These are phyloP conservation scores for Aegilops longissima DNA, from an alignment of 176 grass and related monocot genomes.

Conservation along the genomic window DNA sequence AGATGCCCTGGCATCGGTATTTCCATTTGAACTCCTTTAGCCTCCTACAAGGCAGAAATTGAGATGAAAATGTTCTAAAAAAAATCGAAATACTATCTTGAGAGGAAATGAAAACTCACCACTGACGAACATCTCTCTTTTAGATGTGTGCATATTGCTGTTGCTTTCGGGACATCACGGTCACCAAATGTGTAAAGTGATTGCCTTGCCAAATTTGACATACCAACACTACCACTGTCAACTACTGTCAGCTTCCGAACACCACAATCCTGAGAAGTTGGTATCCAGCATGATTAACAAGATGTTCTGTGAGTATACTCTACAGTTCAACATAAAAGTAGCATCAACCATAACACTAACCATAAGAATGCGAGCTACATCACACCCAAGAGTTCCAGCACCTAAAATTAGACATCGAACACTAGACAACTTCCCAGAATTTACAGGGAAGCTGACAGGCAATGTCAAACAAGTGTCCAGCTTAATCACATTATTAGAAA, in stretches of 20 bases:
- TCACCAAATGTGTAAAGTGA: constrained; percentile 88
- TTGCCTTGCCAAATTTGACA: constrained; percentile 90
- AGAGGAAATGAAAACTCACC: constrained; percentile 40
- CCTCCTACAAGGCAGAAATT: constrained; percentile 50
- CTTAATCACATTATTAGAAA: constrained; percentile 50
- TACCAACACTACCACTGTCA: constrained; percentile 65
- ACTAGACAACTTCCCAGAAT: constrained; percentile 54
- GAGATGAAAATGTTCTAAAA: constrained; percentile 6
- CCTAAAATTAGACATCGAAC: constrained; percentile 72
- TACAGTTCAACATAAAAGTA: constrained; percentile 22
- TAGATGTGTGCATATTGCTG: constrained; percentile 60
- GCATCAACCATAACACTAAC: constrained; percentile 32
- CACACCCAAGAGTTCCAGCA: constrained; percentile 89
- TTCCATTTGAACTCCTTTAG: constrained; percentile 63
- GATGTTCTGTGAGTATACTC: constrained; percentile 11
- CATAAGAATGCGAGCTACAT: constrained; percentile 92
- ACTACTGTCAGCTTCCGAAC: constrained; percentile 77
- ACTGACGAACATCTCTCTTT: constrained; percentile 61
- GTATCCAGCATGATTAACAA: constrained; percentile 4
- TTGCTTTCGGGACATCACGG: constrained; percentile 58
- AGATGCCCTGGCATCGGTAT: constrained; percentile 95
- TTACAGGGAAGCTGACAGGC: constrained; percentile 28
- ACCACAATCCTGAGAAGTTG: constrained; percentile 66
- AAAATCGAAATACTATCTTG: background rate
- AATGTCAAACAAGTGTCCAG: constrained; percentile 41